Conservation (phyloP, 148 eudicot genomes). For the Salicornia ramosissima region DNA sequence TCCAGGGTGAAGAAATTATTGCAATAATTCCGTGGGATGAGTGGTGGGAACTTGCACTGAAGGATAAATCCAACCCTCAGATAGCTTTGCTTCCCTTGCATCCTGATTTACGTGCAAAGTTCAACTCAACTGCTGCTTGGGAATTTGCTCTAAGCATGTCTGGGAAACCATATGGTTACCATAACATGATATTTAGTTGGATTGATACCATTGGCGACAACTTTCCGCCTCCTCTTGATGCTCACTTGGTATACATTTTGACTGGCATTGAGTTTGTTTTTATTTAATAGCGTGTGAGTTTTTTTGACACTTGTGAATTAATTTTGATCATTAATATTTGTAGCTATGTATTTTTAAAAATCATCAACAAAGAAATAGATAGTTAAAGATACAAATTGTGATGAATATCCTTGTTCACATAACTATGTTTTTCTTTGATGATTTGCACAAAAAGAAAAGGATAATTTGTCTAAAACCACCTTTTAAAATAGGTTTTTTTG, state of each 20-base stretch:
- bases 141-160: conserved; percentile 91
- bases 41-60: conserved; percentile 91
- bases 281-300: no score
- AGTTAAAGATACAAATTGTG: no score
- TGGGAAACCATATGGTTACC: conserved; percentile 99
- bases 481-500: no score
- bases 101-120: conserved; percentile 79
- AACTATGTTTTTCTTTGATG: no score
- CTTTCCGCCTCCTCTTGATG: conserved; percentile 97
- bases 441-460: no score
- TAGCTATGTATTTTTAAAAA: no score
- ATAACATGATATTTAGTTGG: conserved; percentile 99
- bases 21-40: conserved; percentile 92
- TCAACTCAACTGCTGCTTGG: conserved; percentile 92
- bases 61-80: conserved; percentile 89
- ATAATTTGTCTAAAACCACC: no score
- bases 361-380: no score
- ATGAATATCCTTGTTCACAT: no score
- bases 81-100: conserved; percentile 86
- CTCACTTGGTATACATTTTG: conserved; percentile 80
- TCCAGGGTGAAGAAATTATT: conserved; percentile 94
- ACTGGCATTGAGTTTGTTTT: neutral
- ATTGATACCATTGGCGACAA: conserved; percentile 92
- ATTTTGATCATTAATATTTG: no score
- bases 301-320: no score